A percentile compares a stretch with the other conserved stretches of the same genome.
Evolutionary conservation across 2,329 filamentous ascomycete species (phyloP).

Genomic region (Penicillium oxalicum): DNA sequence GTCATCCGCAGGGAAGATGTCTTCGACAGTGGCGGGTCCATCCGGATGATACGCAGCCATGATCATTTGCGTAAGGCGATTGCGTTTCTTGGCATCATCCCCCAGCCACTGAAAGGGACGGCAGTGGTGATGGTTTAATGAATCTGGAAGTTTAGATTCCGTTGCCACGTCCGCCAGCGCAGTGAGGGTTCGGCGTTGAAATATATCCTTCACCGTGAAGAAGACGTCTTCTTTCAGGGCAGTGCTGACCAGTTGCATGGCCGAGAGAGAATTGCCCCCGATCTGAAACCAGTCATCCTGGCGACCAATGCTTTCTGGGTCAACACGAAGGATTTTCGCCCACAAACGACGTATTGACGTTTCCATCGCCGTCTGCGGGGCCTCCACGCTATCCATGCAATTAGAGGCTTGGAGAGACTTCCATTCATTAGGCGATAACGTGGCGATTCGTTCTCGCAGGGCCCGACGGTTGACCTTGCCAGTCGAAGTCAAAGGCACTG

Average conservation of each 20-base stretch:
- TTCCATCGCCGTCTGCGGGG: background rate
- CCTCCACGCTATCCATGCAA: background rate
- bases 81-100: background rate
- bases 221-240: background rate
- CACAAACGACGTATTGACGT: background rate
- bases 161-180: background rate
- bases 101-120: background rate
- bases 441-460: background rate
- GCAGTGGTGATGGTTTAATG: background rate
- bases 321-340: background rate
- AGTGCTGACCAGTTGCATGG: background rate
- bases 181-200: background rate
- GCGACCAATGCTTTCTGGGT: background rate
- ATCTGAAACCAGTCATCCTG: background rate
- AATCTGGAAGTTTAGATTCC: background rate
- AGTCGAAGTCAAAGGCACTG: background rate
- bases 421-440: background rate
- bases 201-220: background rate
- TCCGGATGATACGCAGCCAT: background rate
- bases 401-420: background rate
- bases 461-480: background rate
- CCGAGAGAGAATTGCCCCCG: background rate
- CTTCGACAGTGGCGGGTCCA: background rate
- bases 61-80: background rate
- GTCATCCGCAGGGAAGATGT: background rate